A percentile compares a stretch with the other conserved stretches of the same genome.
Conservation (phyloP, 768 basidiomycete species). For the Infundibulicybe gibba region DNA sequence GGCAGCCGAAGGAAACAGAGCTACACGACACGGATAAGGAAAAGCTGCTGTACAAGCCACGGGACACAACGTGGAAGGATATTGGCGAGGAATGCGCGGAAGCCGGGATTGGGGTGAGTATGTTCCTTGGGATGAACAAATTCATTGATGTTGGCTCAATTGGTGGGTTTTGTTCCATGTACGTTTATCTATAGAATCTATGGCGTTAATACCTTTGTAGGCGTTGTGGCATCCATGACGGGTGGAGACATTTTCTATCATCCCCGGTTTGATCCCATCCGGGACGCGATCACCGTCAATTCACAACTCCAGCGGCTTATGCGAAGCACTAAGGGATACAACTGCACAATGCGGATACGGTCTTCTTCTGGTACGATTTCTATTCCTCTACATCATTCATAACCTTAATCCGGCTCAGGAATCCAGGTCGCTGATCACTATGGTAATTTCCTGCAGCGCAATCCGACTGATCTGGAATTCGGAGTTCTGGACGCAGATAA, state of each 20-base stretch:
- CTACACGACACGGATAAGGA: slow-evolving; percentile 87
- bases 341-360: slow-evolving; percentile 77
- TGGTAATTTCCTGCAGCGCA: slow-evolving; percentile 69
- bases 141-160: slow-evolving; percentile 88
- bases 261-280: slow-evolving; percentile 74
- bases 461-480: slow-evolving; percentile 73
- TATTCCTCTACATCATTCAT: slow-evolving; percentile 3
- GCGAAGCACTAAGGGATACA: slow-evolving; percentile 70
- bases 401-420: slow-evolving; percentile 31
- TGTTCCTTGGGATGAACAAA: slow-evolving; percentile 80
- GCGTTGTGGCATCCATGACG: slow-evolving; percentile 63
- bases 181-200: not conserved
- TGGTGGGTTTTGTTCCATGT: slow-evolving; percentile 38
- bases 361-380: slow-evolving; percentile 70
- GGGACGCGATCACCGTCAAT: slow-evolving; percentile 62
- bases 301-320: slow-evolving; percentile 76
- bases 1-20: slow-evolving; percentile 55
- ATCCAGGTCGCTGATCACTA: slow-evolving; percentile 61
- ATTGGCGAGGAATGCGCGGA: slow-evolving; percentile 88
- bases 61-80: slow-evolving; percentile 75
- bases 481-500: slow-evolving; percentile 82
- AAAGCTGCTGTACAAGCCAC: slow-evolving; percentile 70
- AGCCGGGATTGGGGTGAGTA: slow-evolving; percentile 84
- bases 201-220: slow-evolving; percentile 26
- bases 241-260: slow-evolving; percentile 93